Conservation (phyloP, 345 rosid genomes). For the Clarkia xantiana region DNA sequence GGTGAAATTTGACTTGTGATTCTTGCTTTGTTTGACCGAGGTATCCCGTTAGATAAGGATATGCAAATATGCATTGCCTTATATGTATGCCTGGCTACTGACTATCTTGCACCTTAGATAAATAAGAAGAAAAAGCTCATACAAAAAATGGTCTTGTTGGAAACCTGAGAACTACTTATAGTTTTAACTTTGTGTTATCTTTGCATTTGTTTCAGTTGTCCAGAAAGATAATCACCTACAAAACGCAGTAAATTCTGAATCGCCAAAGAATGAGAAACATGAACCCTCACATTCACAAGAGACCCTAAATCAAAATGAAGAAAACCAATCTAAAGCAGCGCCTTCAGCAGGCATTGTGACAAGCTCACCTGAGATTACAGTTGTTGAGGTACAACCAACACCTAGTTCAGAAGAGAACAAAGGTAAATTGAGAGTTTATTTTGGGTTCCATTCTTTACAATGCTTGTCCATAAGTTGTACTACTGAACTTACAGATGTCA, state of each 20-base stretch:
- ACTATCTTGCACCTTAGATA: too few species aligned
- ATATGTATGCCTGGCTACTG: too few species aligned
- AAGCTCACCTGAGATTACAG: constrained; percentile 1
- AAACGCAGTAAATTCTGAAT: constrained; percentile 5
- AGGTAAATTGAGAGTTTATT: constrained; percentile 9
- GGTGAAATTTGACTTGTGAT: too few species aligned
- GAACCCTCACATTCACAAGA: constrained; percentile 7
- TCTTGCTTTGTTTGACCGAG: too few species aligned
- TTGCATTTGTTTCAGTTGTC: constrained; percentile 10
- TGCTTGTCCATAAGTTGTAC: constrained; percentile 4
- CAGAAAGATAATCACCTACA: constrained; percentile 4
- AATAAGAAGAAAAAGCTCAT: too few species aligned
- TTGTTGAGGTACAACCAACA: neutral
- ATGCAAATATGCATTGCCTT: too few species aligned
- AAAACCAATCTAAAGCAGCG: neutral
- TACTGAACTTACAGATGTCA: too few species aligned
- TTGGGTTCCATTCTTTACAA: constrained; percentile 6
- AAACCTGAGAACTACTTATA: too few species aligned
- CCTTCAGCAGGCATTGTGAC: constrained; percentile 5
- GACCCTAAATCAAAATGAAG: constrained; percentile 6
- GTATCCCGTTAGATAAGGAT: too few species aligned
- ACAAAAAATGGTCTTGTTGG: too few species aligned
- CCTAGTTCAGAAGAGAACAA: constrained; percentile 5
- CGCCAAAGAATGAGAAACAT: constrained; percentile 10
- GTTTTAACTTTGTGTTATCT: neutral